A percentile compares a stretch with the other conserved stretches of the same genome.
phyloP scores from a whole-genome alignment of 2,329 filamentous ascomycete genomes.

The Fusarium xylarioides region DNA sequence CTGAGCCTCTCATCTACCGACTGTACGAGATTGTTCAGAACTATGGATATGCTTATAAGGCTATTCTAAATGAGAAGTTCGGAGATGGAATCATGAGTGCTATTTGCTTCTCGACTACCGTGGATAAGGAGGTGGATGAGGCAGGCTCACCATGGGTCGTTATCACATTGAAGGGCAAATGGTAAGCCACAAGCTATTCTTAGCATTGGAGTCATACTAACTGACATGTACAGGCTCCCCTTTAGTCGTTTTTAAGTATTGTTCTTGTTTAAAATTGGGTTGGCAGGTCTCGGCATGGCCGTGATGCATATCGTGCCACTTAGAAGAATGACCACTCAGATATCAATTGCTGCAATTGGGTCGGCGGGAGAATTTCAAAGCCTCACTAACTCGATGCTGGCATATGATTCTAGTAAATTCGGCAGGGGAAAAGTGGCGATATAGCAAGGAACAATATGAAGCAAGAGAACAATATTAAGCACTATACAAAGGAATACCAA shows the following conservation, averaged over 20 bases:
- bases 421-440: neutral
- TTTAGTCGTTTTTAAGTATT: constrained; percentile 46
- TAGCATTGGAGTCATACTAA: neutral
- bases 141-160: constrained; percentile 84
- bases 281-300: neutral
- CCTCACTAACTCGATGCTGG: neutral
- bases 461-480: constrained; percentile 45
- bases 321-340: neutral
- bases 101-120: constrained; percentile 87
- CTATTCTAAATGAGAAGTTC: constrained; percentile 94
- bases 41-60: constrained; percentile 96
- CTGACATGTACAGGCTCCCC: constrained; percentile 40
- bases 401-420: neutral
- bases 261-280: neutral
- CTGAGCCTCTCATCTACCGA: constrained; percentile 74
- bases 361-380: neutral
- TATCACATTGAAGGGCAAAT: constrained; percentile 85
- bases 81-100: constrained; percentile 97
- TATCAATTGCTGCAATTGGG: neutral
- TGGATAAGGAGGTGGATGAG: constrained; percentile 92
- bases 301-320: neutral
- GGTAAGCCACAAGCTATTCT: constrained; percentile 61
- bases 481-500: constrained; percentile 26
- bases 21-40: constrained; percentile 96
- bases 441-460: constrained; percentile 36